Evolutionary conservation across 306 rosid genomes (phyloP).

Genomic region (Rosa multiflora): DNA sequence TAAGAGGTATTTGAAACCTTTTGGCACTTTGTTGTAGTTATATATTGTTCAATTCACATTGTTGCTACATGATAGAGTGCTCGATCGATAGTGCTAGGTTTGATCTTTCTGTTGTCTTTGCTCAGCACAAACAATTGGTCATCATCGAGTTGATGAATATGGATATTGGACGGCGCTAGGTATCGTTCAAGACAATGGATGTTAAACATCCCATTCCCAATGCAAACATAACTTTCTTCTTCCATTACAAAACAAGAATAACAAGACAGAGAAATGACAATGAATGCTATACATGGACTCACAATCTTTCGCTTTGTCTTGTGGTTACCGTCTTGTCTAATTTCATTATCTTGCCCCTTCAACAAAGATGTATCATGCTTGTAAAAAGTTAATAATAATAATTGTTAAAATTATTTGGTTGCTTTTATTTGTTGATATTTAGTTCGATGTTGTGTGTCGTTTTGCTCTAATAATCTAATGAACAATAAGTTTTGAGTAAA

Average conservation of each 20-base stretch:
- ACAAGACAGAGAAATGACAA: not conserved
- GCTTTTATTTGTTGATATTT: not conserved
- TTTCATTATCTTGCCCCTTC: not conserved
- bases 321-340: not conserved
- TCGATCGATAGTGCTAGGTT: not conserved
- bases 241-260: constrained; percentile 5
- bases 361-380: not conserved
- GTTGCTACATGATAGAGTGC: not conserved
- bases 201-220: not conserved
- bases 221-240: not conserved
- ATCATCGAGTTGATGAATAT: not conserved
- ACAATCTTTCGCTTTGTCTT: not conserved
- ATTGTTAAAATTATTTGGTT: not conserved
- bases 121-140: not conserved
- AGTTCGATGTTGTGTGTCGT: too few relatives aligned
- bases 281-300: not conserved
- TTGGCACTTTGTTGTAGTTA: not conserved
- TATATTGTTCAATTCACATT: not conserved
- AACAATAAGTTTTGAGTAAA: too few relatives aligned
- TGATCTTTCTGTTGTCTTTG: constrained; percentile 13
- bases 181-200: constrained; percentile 8
- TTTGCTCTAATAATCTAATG: too few relatives aligned
- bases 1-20: not conserved
- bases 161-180: not conserved
- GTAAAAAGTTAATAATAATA: not conserved